A percentile compares a stretch with the other conserved stretches of the same genome.
phyloP scores from a whole-genome alignment of 139 green algal species.

The Tetradesmus lagerheimii region DNA sequence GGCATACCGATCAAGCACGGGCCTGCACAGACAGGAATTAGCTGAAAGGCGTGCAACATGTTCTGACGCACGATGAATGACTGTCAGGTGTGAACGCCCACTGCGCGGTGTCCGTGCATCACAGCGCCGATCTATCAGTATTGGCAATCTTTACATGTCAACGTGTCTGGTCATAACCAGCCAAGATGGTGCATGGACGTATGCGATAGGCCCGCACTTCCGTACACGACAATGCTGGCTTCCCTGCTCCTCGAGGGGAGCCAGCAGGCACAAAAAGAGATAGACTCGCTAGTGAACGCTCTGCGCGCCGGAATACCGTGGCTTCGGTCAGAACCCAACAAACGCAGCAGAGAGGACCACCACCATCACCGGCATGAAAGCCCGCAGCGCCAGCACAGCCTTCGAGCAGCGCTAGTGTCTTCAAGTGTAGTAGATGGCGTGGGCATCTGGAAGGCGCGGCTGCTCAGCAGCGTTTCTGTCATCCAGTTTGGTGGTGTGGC shows the following conservation, averaged over 20 bases:
- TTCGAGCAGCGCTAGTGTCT: background rate
- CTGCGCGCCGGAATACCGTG: background rate
- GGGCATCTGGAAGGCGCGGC: constrained; percentile 2
- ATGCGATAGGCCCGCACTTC: background rate
- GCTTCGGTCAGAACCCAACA: background rate
- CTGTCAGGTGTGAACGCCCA: background rate
- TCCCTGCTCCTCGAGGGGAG: constrained; percentile 15
- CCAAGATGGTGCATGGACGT: background rate
- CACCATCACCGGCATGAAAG: background rate
- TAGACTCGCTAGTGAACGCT: background rate
- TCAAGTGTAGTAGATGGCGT: constrained; percentile 26
- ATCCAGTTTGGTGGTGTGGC: constrained; percentile 43
- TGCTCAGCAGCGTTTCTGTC: constrained; percentile 22
- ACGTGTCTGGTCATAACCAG: background rate
- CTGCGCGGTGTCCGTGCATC: background rate
- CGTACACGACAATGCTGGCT: background rate
- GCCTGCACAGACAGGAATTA: background rate
- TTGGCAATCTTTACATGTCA: background rate
- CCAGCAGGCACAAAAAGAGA: background rate
- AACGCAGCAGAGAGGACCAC: background rate
- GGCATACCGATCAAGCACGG: background rate
- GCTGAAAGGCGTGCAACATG: background rate
- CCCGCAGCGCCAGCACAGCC: background rate
- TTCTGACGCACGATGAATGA: background rate
- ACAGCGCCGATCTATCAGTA: background rate